Evolutionary conservation across 306 rosid species (phyloP).

Genomic region (Adenanthera pavonina): DNA sequence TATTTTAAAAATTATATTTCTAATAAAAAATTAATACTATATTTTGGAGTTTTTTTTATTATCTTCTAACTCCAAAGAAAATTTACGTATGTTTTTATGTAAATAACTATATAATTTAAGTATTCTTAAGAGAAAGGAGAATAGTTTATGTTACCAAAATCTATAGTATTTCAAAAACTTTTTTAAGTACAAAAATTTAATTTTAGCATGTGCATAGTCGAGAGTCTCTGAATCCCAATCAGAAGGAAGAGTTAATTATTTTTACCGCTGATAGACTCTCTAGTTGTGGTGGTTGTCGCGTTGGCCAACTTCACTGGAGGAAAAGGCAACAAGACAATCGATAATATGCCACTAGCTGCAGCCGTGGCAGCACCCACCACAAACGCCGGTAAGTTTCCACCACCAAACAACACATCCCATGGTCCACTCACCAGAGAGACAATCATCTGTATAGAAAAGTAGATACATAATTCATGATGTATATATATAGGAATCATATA

Average conservation of each 20-base stretch:
- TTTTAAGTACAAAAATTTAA: no score
- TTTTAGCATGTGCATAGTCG: no score
- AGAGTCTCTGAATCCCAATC: no score
- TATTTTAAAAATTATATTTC: no score
- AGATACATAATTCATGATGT: neutral
- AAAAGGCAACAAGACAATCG: slow-evolving; percentile 67
- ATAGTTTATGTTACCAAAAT: no score
- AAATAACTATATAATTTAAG: no score
- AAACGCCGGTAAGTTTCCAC: slow-evolving; percentile 86
- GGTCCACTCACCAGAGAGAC: slow-evolving; percentile 77
- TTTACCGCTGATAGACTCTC: slow-evolving; percentile 42
- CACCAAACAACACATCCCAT: slow-evolving; percentile 75
- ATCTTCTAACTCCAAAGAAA: no score
- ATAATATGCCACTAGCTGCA: slow-evolving; percentile 54
- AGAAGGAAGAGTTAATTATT: neutral
- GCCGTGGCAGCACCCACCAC: slow-evolving; percentile 76
- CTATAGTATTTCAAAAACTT: no score
- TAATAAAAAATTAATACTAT: no score
- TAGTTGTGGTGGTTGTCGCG: slow-evolving; percentile 22
- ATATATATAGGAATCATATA: neutral
- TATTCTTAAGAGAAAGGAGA: no score
- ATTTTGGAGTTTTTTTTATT: no score
- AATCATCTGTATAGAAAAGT: slow-evolving; percentile 52
- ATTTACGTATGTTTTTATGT: no score
- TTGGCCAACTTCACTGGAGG: slow-evolving; percentile 62